Evolutionary conservation across 495 filamentous ascomycete genomes (phyloP).

Genomic region (Baudoinia panamericana): DNA sequence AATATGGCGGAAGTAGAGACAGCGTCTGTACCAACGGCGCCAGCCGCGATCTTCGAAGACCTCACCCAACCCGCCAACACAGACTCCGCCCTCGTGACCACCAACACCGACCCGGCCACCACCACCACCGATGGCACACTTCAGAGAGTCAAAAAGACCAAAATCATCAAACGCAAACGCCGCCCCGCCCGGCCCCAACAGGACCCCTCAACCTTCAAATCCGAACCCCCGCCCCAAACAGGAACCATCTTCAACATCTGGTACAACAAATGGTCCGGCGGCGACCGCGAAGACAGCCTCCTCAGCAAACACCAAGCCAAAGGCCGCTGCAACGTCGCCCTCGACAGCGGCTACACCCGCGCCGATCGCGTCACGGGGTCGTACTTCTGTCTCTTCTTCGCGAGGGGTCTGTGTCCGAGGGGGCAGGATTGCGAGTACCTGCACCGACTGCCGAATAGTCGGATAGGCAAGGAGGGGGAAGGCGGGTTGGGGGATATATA

Average conservation of each 20-base stretch:
- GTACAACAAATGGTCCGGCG: constrained; percentile 93
- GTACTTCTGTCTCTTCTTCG: constrained; percentile 92
- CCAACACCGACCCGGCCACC: constrained; percentile 3
- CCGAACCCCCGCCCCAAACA: constrained; percentile 74
- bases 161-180: constrained; percentile 52
- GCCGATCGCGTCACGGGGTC: constrained; percentile 68
- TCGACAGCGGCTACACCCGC: constrained; percentile 76
- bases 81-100: constrained; percentile 2
- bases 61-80: neutral
- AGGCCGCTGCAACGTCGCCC: constrained; percentile 66
- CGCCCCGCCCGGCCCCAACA: constrained; percentile 63
- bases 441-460: constrained; percentile 56
- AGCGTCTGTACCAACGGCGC: neutral
- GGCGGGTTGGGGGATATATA: constrained; percentile 62
- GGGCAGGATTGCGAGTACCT: constrained; percentile 91
- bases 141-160: constrained; percentile 47
- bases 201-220: constrained; percentile 67
- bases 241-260: constrained; percentile 90
- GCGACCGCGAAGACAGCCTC: constrained; percentile 86
- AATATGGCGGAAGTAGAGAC: constrained; percentile 15
- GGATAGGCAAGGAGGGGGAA: constrained; percentile 16
- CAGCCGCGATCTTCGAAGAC: constrained; percentile 5
- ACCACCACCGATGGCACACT: constrained; percentile 24
- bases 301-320: constrained; percentile 61
- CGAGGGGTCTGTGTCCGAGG: constrained; percentile 65